Conservation (phyloP, 2,329 filamentous ascomycete species). For the Tympanopsis confertula region DNA sequence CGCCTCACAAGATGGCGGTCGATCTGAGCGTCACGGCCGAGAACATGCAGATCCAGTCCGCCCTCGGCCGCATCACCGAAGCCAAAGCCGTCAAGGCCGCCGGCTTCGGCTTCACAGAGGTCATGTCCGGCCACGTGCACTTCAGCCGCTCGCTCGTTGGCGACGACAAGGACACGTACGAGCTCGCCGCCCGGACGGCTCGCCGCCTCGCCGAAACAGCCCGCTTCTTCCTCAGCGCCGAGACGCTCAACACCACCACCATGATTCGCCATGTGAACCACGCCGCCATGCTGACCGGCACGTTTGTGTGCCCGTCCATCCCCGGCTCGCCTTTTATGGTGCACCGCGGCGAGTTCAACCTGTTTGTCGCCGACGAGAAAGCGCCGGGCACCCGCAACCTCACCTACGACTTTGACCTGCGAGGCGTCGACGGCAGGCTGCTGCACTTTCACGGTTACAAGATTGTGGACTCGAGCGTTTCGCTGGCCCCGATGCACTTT, state of each 20-base stretch:
- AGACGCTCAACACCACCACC: slow-evolving; percentile 37
- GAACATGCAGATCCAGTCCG: not conserved
- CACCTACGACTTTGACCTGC: slow-evolving; percentile 50
- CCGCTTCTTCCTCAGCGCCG: slow-evolving; percentile 45
- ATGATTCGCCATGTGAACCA: slow-evolving; percentile 35
- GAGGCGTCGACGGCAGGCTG: slow-evolving; percentile 34
- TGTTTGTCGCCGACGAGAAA: slow-evolving; percentile 40
- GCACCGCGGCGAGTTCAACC: slow-evolving; percentile 40
- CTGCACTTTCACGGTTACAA: slow-evolving; percentile 53
- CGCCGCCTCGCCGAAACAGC: slow-evolving; percentile 41
- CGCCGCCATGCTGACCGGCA: slow-evolving; percentile 42
- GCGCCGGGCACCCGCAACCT: slow-evolving; percentile 46
- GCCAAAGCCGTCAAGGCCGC: slow-evolving; percentile 30
- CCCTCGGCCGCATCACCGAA: slow-evolving; percentile 17
- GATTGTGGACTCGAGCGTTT: slow-evolving; percentile 46
- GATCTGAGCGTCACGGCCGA: not conserved
- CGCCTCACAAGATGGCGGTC: slow-evolving; percentile 4
- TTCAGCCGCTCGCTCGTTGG: slow-evolving; percentile 22
- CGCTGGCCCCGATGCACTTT: slow-evolving; percentile 40
- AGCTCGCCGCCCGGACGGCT: slow-evolving; percentile 37
- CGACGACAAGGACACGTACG: slow-evolving; percentile 37
- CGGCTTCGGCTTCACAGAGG: slow-evolving; percentile 50
- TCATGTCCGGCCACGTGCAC: slow-evolving; percentile 52
- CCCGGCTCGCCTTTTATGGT: slow-evolving; percentile 49
- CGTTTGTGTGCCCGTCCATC: slow-evolving; percentile 42